Percentiles rank a stretch among this genome's conserved stretches.
Conservation (phyloP, 148 eudicot genomes). For the Silene conica region DNA sequence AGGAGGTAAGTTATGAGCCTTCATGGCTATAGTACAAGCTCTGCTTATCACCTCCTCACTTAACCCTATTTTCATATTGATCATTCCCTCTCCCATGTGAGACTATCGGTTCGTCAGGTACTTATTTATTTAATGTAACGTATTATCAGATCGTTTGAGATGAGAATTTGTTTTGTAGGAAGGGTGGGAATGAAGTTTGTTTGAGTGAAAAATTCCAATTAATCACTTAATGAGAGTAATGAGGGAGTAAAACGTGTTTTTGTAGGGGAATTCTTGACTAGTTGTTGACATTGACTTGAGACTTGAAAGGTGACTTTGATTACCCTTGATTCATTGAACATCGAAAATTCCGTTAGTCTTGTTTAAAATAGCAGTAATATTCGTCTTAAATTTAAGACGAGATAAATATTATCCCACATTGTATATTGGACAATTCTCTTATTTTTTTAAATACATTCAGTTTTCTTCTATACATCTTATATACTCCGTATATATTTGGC, state of each 20-base stretch:
- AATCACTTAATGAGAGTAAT: no score
- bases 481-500: no score
- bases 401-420: no score
- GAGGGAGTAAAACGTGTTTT: background rate
- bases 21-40: conserved; percentile 49
- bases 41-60: conserved; percentile 50
- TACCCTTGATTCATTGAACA: background rate
- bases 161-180: background rate
- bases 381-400: no score
- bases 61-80: conserved; percentile 22
- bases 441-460: no score
- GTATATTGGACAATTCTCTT: no score
- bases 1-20: conserved; percentile 55
- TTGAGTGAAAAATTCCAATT: background rate
- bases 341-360: no score
- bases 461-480: no score
- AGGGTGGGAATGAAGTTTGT: background rate
- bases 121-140: no score
- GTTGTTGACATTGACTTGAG: conserved; percentile 1
- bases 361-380: no score
- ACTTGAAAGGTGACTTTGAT: background rate
- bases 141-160: no score
- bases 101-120: background rate
- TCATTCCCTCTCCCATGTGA: background rate
- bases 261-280: background rate